Conservation (phyloP, 2,329 filamentous ascomycete species). For the Nothophaeocryptopus gaeumannii region DNA sequence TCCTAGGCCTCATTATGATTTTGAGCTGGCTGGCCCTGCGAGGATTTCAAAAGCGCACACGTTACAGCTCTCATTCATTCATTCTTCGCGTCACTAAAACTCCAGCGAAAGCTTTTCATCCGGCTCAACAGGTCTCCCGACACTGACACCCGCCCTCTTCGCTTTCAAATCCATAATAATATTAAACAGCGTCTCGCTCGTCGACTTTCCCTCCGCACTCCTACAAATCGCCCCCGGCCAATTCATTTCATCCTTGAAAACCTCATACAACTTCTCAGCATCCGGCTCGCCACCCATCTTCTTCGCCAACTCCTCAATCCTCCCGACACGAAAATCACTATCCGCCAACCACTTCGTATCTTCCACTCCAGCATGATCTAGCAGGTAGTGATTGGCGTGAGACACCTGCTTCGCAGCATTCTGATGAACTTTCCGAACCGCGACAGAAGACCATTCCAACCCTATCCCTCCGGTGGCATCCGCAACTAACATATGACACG, state of each 20-base stretch:
- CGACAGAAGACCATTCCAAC: conserved; percentile 47
- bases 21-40: no score
- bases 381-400: conserved; percentile 46
- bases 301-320: conserved; percentile 37
- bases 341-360: conserved; percentile 47
- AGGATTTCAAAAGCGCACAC: no score
- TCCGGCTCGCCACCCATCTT: conserved; percentile 13
- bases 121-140: conserved; percentile 34
- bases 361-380: conserved; percentile 37
- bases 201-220: conserved; percentile 22
- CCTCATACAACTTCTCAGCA: conserved; percentile 17
- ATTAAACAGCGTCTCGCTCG: conserved; percentile 37
- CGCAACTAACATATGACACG: conserved; percentile 55
- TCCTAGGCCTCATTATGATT: no score
- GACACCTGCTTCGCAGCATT: conserved; percentile 38
- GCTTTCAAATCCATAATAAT: conserved; percentile 39
- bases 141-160: conserved; percentile 29
- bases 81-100: no score
- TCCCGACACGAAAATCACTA: conserved; percentile 36
- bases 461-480: conserved; percentile 48
- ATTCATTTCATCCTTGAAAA: conserved; percentile 44
- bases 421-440: conserved; percentile 33
- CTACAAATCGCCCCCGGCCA: conserved; percentile 40
- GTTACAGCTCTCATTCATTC: no score
- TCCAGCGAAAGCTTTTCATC: conserved; percentile 22